These are phyloP conservation scores for Cucurbita maxima DNA, from an alignment of 306 rosid species.

Conservation along the genomic window DNA sequence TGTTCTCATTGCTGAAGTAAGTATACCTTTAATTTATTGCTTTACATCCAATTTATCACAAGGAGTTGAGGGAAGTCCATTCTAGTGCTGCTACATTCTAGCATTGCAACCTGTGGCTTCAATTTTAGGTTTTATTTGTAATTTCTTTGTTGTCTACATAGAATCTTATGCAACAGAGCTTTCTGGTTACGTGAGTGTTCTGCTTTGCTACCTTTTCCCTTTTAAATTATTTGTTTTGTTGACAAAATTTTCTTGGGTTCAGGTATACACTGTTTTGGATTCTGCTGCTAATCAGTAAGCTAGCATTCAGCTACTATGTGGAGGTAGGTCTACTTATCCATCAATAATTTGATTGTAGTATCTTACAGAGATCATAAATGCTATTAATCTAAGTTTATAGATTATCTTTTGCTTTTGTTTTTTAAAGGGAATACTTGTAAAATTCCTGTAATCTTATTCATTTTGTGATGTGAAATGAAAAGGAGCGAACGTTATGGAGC, in stretches of 20 bases:
- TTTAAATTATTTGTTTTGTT: not conserved
- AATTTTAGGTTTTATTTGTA: not conserved
- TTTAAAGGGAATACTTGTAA: not conserved
- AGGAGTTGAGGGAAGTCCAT: not conserved
- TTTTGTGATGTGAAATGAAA: not conserved
- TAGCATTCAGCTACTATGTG: conserved; percentile 93
- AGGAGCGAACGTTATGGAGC: not conserved
- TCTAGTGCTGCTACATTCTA: not conserved
- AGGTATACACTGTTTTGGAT: conserved; percentile 94
- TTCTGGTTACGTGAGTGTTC: not conserved
- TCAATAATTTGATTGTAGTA: not conserved
- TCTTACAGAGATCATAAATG: not conserved
- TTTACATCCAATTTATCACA: not conserved
- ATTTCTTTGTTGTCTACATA: not conserved
- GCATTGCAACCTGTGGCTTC: not conserved
- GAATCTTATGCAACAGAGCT: not conserved
- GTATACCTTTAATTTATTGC: conserved; percentile 9
- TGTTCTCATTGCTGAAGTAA: conserved; percentile 73
- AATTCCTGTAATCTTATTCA: not conserved
- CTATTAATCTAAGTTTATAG: not conserved
- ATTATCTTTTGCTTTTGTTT: not conserved
- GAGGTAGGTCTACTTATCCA: conserved; percentile 42
- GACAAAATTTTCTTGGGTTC: conserved; percentile 20
- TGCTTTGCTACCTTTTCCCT: not conserved
- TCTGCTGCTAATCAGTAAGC: conserved; percentile 80